These are phyloP conservation scores for Colletotrichum camelliae DNA, from an alignment of 2,329 filamentous ascomycete genomes.

Conservation along the genomic window DNA sequence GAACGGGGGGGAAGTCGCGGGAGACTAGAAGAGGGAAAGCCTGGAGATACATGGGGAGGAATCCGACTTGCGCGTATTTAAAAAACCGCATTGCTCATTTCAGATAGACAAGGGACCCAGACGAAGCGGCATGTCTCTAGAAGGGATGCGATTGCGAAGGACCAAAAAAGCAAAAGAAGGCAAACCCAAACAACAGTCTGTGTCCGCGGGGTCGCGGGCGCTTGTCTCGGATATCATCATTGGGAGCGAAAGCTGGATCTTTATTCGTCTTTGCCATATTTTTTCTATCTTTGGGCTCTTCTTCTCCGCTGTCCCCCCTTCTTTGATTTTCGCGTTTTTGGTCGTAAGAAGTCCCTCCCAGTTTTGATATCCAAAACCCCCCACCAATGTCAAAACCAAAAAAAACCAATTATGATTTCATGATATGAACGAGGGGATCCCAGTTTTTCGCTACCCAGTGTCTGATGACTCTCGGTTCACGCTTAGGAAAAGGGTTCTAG, in stretches of 20 bases:
- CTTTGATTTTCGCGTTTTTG: neutral
- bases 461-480: neutral
- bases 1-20: constrained; percentile 6
- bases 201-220: neutral
- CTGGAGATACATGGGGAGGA: neutral
- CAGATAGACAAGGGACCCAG: constrained; percentile 10
- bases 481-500: neutral
- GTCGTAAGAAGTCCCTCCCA: neutral
- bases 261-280: neutral
- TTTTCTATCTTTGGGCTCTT: neutral
- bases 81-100: constrained; percentile 3
- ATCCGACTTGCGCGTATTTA: neutral
- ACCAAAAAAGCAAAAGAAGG: neutral
- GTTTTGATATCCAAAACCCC: neutral
- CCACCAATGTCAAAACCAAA: neutral
- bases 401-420: constrained; percentile 14
- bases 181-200: neutral
- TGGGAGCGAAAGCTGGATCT: constrained; percentile 1
- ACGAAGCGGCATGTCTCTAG: constrained; percentile 5
- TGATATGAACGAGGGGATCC: constrained; percentile 6
- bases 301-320: neutral
- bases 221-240: neutral
- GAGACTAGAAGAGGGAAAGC: neutral
- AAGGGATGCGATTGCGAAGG: neutral
- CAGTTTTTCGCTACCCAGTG: neutral